Evolutionary conservation across 2,329 filamentous ascomycete genomes (phyloP), one percentile per base, ranked within the genome.

Genomic region (Exophiala sideris): DNA sequence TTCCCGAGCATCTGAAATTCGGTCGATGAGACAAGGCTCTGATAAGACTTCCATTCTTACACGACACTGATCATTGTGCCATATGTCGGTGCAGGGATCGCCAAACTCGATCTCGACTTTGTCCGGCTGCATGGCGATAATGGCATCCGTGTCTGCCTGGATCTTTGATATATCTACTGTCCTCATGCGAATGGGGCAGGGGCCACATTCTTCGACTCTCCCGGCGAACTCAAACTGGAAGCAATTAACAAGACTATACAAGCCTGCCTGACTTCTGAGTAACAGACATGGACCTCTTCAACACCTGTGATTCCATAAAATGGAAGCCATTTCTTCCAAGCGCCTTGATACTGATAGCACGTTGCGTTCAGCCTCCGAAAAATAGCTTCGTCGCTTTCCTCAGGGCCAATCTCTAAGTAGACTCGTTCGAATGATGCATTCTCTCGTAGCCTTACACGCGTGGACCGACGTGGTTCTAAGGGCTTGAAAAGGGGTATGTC

Each of bases 321-420:
- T 24, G 34, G 45, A 39, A 48, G 32, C 33, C 33, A 48, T 21
- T 39, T 48, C 45, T 38, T 48, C 45, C 45, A 48, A 38, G 34
- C 12, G 11, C n/a, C 45, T 11, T 48, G 33, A 18, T 48, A 18
- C 18, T 48, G 21, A 9, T 20, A 39, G 12, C 45, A 48, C n/a
- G 33, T 11, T 20, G 6, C 6, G 5, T 2, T 16, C 8, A 48
- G 12, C 18, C 32, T 48, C 18, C 38, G 18, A 11, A 48, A 48
- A 11, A 48, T 18, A 9, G 45, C 45, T 12, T 16, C 34, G n/a
- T 38, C 45, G 34, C 34, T 47, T 33, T 47, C 32, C 16, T 46
- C 29, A n/a, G 20, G 20, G 10, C 18, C 44, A 46, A 46, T 32
- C 12, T 46, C n/a, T n/a, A n/a, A n/a, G n/a, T n/a, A n/a, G n/a